Percentiles rank a stretch among this genome's conserved stretches.
Evolutionary conservation across 208 protist genomes (phyloP).

Genomic region (Leishmania turanica): DNA sequence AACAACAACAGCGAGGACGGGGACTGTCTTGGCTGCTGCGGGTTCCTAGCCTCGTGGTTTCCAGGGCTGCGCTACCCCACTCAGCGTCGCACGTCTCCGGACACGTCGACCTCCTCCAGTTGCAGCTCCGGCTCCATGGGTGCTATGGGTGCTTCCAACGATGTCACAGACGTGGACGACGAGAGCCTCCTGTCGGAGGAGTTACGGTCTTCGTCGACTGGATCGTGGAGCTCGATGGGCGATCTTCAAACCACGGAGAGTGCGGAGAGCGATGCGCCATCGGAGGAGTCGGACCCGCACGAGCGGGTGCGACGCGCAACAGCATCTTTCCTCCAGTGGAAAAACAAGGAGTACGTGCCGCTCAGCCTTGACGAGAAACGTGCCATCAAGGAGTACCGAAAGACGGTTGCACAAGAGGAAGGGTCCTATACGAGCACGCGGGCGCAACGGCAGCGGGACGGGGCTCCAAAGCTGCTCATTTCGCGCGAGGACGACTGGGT

Average conservation of each 20-base stretch:
- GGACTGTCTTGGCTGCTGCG: not conserved
- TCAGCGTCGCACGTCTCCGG: not conserved
- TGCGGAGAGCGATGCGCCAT: slow-evolving; percentile 8
- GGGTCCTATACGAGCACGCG: slow-evolving; percentile 27
- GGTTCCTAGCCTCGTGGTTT: not conserved
- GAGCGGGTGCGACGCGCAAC: slow-evolving; percentile 18
- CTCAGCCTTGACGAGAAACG: slow-evolving; percentile 23
- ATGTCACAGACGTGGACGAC: not conserved
- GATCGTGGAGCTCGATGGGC: not conserved
- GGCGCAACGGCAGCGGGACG: slow-evolving; percentile 6
- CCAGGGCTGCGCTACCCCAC: not conserved
- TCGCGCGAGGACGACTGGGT: slow-evolving; percentile 5
- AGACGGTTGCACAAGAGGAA: slow-evolving; percentile 12
- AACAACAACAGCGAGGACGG: not conserved
- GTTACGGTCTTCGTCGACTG: not conserved
- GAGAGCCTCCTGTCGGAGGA: slow-evolving; percentile 9
- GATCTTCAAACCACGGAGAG: not conserved
- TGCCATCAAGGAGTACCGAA: slow-evolving; percentile 30
- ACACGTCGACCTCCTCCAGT: not conserved
- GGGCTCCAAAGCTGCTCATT: not conserved
- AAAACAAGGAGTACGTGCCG: slow-evolving; percentile 29
- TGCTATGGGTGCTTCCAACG: not conserved
- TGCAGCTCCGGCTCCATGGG: not conserved
- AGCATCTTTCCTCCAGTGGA: slow-evolving; percentile 26
- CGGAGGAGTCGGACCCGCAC: slow-evolving; percentile 20